Conservation (phyloP, 1,284 basidiomycete species). For the Fomitopsis palustris region DNA sequence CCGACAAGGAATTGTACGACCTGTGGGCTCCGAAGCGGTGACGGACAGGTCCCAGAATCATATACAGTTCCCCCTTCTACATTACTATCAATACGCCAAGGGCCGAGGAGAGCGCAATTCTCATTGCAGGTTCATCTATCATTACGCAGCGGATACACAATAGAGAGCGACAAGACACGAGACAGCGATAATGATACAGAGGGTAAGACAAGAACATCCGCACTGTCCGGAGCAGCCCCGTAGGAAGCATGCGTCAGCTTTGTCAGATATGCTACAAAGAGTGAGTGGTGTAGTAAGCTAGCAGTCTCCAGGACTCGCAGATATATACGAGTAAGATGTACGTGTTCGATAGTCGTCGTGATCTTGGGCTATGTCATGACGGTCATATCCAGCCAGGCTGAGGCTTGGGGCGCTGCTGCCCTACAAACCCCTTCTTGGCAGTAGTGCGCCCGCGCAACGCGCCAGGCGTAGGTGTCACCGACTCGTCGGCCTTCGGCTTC, state of each 20-base stretch:
- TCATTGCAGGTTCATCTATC: too few relatives aligned
- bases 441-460: slow-evolving; percentile 16
- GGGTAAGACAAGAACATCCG: neutral
- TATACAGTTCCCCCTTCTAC: neutral
- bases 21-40: slow-evolving; percentile 60
- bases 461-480: slow-evolving; percentile 7
- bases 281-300: neutral
- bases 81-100: neutral
- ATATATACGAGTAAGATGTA: neutral
- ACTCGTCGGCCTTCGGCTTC: neutral
- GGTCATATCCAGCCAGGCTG: slow-evolving; percentile 24
- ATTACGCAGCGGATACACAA: neutral
- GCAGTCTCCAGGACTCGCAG: neutral
- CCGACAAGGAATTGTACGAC: slow-evolving; percentile 69
- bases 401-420: slow-evolving; percentile 18
- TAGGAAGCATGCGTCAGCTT: neutral
- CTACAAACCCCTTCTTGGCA: slow-evolving; percentile 14
- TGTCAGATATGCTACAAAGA: slow-evolving; percentile 1
- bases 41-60: neutral
- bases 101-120: too few relatives aligned
- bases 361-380: neutral
- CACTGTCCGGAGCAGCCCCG: neutral
- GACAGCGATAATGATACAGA: slow-evolving; percentile 5
- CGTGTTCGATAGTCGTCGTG: neutral
- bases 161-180: neutral